Percentiles rank a stretch among this genome's conserved stretches.
Conservation (phyloP, 495 filamentous ascomycete genomes). For the Symbiotaphrina buchneri region DNA sequence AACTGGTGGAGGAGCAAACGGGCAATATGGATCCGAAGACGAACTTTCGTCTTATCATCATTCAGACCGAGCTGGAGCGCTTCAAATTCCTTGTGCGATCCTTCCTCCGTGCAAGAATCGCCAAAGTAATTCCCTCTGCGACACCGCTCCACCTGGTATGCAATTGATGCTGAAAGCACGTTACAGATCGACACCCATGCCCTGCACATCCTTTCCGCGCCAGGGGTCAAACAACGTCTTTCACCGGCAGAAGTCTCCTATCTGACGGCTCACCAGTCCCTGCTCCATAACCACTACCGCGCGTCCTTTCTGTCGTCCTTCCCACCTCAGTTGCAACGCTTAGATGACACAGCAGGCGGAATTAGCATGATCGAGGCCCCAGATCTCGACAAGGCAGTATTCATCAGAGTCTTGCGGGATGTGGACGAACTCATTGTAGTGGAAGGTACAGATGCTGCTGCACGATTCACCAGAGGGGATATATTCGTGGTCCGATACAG, state of each 20-base stretch:
- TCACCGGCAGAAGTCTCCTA: slow-evolving; percentile 57
- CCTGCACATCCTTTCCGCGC: slow-evolving; percentile 31
- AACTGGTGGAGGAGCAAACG: slow-evolving; percentile 19
- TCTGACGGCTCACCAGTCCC: slow-evolving; percentile 54
- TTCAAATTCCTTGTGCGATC: slow-evolving; percentile 77
- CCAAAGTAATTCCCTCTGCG: slow-evolving; percentile 29
- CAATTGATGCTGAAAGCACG: slow-evolving; percentile 12
- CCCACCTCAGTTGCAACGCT: slow-evolving; percentile 44
- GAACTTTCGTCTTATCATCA: slow-evolving; percentile 80
- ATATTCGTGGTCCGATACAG: slow-evolving; percentile 77
- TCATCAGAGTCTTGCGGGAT: slow-evolving; percentile 48
- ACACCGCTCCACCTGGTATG: slow-evolving; percentile 7
- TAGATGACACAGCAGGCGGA: slow-evolving; percentile 79
- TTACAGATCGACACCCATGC: slow-evolving; percentile 45
- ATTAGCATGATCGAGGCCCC: slow-evolving; percentile 82
- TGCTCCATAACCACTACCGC: slow-evolving; percentile 64
- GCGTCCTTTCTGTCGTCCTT: slow-evolving; percentile 65
- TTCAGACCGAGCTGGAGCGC: slow-evolving; percentile 88
- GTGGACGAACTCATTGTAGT: slow-evolving; percentile 27
- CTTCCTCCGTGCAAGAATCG: slow-evolving; percentile 63
- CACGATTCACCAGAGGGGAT: slow-evolving; percentile 55
- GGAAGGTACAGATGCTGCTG: slow-evolving; percentile 25
- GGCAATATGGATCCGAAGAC: slow-evolving; percentile 64
- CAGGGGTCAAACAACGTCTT: slow-evolving; percentile 23
- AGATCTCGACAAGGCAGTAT: slow-evolving; percentile 61